Conservation (phyloP, 345 rosid species). For the Anacardium occidentale region DNA sequence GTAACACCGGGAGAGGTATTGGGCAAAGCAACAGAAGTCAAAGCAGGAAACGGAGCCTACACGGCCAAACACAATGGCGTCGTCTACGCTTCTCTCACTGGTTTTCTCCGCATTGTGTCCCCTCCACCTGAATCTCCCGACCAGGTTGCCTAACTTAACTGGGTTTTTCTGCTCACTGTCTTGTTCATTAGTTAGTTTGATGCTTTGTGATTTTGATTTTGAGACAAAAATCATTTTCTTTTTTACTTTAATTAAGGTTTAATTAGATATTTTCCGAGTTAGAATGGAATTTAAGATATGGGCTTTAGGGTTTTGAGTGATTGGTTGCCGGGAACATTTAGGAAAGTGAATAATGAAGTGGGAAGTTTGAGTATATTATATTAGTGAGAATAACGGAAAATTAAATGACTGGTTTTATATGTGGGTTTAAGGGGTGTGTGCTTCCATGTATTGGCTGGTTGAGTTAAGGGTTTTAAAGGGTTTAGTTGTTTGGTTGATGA, state of each 20-base stretch:
- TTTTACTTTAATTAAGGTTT: neutral
- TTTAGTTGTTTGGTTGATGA: slow-evolving; percentile 4
- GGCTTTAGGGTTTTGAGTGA: neutral
- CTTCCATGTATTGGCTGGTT: neutral
- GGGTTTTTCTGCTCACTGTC: neutral
- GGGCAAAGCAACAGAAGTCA: slow-evolving; percentile 58
- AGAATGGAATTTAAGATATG: neutral
- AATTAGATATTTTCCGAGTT: too few species aligned
- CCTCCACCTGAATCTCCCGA: slow-evolving; percentile 61
- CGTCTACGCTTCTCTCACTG: slow-evolving; percentile 82
- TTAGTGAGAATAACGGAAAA: neutral
- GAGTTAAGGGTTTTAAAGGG: slow-evolving; percentile 9
- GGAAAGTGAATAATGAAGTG: neutral
- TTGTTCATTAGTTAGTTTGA: neutral
- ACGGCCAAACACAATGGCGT: slow-evolving; percentile 48
- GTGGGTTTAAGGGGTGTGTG: neutral
- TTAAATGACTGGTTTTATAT: neutral
- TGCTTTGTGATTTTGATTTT: neutral
- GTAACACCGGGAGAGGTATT: slow-evolving; percentile 87
- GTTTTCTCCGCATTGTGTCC: slow-evolving; percentile 46
- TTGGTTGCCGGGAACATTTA: neutral
- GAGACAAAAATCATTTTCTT: too few species aligned
- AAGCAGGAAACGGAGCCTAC: slow-evolving; percentile 82
- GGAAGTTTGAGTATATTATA: neutral
- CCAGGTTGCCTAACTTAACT: slow-evolving; percentile 43